Evolutionary conservation across 495 filamentous ascomycete genomes (phyloP).

Genomic region (Penicillium odoratum): DNA sequence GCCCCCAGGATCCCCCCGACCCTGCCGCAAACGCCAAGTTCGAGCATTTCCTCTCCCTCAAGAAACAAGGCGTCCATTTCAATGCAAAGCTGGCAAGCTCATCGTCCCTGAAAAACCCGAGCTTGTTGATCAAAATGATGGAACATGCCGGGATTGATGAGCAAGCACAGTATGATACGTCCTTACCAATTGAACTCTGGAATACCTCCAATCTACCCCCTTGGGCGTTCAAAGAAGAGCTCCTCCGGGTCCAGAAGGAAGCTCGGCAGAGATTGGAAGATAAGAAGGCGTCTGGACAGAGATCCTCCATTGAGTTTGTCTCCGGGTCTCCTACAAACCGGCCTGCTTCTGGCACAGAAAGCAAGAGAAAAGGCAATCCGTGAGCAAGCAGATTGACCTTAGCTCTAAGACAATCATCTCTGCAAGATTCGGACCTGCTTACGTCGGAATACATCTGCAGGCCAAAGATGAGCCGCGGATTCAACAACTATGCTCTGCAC

Average conservation of each 20-base stretch:
- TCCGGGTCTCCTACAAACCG: slow-evolving; percentile 27
- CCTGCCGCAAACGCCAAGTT: slow-evolving; percentile 69
- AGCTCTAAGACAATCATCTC: not conserved
- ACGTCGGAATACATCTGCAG: not conserved
- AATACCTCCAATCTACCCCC: slow-evolving; percentile 63
- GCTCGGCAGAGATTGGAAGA: slow-evolving; percentile 59
- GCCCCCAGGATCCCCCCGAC: slow-evolving; percentile 75
- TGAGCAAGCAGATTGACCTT: slow-evolving; percentile 4
- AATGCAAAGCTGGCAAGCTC: slow-evolving; percentile 76
- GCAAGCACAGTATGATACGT: slow-evolving; percentile 71
- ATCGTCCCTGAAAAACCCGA: slow-evolving; percentile 76
- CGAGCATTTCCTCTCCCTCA: slow-evolving; percentile 78
- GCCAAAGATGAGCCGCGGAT: not conserved
- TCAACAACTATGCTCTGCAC: not conserved
- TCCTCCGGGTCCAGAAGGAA: slow-evolving; percentile 65
- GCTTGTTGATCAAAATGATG: slow-evolving; percentile 74
- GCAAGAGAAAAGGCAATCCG: slow-evolving; percentile 8
- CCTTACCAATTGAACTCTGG: slow-evolving; percentile 67
- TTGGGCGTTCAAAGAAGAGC: slow-evolving; percentile 71
- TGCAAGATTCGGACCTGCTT: not conserved
- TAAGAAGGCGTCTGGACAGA: slow-evolving; percentile 50
- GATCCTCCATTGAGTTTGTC: slow-evolving; percentile 79
- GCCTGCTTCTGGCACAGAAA: not conserved
- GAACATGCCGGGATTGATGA: slow-evolving; percentile 73
- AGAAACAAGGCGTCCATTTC: slow-evolving; percentile 86